Base-by-base conservation (phyloP, 345 rosid species). In the Firmiana major region DNA sequence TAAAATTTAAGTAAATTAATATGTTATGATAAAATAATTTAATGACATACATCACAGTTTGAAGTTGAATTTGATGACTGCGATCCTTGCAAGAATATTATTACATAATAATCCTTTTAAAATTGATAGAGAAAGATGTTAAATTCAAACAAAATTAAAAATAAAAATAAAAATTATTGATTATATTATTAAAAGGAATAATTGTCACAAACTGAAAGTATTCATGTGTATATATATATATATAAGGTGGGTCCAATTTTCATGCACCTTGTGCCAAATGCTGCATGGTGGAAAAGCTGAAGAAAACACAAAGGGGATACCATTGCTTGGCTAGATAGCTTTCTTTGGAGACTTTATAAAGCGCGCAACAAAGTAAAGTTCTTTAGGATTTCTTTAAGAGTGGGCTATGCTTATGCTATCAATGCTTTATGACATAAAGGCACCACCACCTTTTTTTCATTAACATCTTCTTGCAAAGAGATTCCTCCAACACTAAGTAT, bases 381-480 rank as follows among this genome's bases (percentile, higher is more conserved):
- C 19, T 63, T 38, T 38, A 4, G 3, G 40, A 51, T 74, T 83
- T 64, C 88, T 83, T 85, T 58, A 34, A 9, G 63, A 31, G 78
- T 64, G 82, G 80, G 84, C 60, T 79, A 81, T 71, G 73, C 77
- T 75, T 80, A n/a, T 51, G 55, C n/a, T 16, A 16, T 16, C 1
- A 11, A 13, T 71, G 66, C 77, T 77, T 80, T 60, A 7, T 10
- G 34, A 49, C 16, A 38, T 15, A 63, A 75, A 69, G 66, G 46
- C 54, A 77, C 73, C 36, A 51, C 34, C 63, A 4, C 3, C 31
- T 15, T 58, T 58, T 58, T 22, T 22, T 63, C 62, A 3, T 75
- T 40, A 21, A 63, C 4, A 63, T 63, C 49, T 22, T 63, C 40
- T 22, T 16, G 38, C 31, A 21, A 21, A 38, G 51, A 49, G 34